phyloP scores from a whole-genome alignment of 495 filamentous ascomycete species.

The Penicillium subrubescens region DNA sequence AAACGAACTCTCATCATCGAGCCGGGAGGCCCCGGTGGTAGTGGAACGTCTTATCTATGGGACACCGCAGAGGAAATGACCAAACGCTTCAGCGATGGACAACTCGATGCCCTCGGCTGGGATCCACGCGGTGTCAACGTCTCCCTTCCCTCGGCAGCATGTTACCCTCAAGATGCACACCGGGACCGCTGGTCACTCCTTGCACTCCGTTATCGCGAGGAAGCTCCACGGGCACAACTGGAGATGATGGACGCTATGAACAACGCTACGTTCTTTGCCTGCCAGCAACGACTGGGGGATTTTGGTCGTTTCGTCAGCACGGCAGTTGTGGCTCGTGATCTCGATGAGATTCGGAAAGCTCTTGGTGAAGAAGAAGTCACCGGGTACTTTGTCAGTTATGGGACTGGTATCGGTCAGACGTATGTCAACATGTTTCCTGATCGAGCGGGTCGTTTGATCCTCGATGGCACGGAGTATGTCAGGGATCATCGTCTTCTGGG shows the following conservation, averaged over 20 bases:
- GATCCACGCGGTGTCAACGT: slow-evolving; percentile 24
- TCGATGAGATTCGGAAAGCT: slow-evolving; percentile 21
- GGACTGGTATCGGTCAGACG: slow-evolving; percentile 23
- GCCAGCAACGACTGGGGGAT: slow-evolving; percentile 17
- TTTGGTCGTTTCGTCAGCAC: slow-evolving; percentile 25
- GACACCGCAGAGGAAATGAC: slow-evolving; percentile 17
- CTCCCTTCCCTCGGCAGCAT: slow-evolving; percentile 17
- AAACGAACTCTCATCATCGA: slow-evolving; percentile 26
- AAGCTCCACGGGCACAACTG: slow-evolving; percentile 8
- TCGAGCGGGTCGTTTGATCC: slow-evolving; percentile 19
- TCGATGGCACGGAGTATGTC: slow-evolving; percentile 25
- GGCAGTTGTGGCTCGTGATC: slow-evolving; percentile 21
- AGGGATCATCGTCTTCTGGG: slow-evolving; percentile 20
- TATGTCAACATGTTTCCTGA: slow-evolving; percentile 26
- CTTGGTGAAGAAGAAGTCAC: slow-evolving; percentile 20
- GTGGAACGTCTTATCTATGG: slow-evolving; percentile 17
- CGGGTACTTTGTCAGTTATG: slow-evolving; percentile 24
- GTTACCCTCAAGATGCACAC: slow-evolving; percentile 15
- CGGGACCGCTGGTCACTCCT: slow-evolving; percentile 22
- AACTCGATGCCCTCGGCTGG: slow-evolving; percentile 21
- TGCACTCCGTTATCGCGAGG: slow-evolving; percentile 15
- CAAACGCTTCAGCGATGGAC: slow-evolving; percentile 20
- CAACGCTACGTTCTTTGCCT: slow-evolving; percentile 23
- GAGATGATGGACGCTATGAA: slow-evolving; percentile 22
- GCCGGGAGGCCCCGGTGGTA: slow-evolving; percentile 21